A percentile compares a stretch with the other conserved stretches of the same genome.
These are phyloP conservation scores for Cinchona pubescens DNA, from an alignment of 257 asterid species.

Conservation along the genomic window DNA sequence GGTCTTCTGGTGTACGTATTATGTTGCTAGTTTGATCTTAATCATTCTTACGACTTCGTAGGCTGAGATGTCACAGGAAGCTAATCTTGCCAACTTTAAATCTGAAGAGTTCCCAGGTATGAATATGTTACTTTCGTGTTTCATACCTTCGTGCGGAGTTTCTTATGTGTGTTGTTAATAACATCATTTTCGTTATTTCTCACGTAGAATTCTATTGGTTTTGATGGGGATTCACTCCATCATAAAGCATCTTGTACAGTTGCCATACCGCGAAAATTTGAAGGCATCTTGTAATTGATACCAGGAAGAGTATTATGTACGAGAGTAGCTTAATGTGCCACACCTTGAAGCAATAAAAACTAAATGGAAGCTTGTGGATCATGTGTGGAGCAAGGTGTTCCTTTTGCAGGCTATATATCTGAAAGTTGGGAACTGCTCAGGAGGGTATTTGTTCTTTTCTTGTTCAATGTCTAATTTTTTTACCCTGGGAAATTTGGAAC, in stretches of 20 bases:
- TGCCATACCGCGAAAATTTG: neutral
- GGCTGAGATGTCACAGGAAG: constrained; percentile 47
- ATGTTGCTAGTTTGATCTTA: neutral
- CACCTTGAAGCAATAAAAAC: neutral
- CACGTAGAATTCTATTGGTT: neutral
- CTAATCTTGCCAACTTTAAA: constrained; percentile 50
- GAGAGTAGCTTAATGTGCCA: neutral
- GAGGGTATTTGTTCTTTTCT: neutral
- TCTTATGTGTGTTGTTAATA: neutral
- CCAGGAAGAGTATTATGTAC: neutral
- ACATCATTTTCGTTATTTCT: neutral
- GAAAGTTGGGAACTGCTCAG: neutral
- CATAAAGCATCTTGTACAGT: neutral
- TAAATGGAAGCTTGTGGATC: neutral
- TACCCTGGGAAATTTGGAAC: neutral
- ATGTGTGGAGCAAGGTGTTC: neutral
- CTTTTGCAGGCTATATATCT: neutral
- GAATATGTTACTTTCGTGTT: neutral
- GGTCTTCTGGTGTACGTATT: neutral
- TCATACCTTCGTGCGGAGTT: neutral
- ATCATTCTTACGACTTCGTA: constrained; percentile 19
- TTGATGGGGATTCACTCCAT: neutral
- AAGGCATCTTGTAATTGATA: neutral
- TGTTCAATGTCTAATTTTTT: neutral
- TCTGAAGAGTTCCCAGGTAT: constrained; percentile 63